Evolutionary conservation across 176 grass and related monocot species (phyloP).

Genomic region (Calamus simplicifolius): DNA sequence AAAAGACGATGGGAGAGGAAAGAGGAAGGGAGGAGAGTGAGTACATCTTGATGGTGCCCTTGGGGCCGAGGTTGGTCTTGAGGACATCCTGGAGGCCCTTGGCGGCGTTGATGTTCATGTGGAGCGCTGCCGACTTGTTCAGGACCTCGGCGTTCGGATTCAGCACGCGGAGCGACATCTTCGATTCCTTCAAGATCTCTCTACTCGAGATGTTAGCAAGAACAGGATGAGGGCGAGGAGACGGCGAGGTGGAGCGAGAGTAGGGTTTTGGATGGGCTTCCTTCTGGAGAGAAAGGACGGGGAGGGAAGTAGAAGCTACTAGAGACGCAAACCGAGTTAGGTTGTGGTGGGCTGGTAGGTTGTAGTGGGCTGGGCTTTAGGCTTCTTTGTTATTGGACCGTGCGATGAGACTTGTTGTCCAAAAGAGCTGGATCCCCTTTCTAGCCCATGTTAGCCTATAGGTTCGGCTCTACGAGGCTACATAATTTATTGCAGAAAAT

Average conservation of each 20-base stretch:
- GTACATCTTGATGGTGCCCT: slow-evolving; percentile 98
- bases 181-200: background rate
- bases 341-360: too few relatives aligned
- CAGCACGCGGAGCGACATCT: slow-evolving; percentile 80
- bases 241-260: background rate
- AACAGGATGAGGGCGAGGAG: background rate
- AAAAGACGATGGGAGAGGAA: background rate
- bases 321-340: too few relatives aligned
- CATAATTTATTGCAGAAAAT: too few relatives aligned
- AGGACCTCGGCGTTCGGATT: slow-evolving; percentile 96
- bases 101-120: slow-evolving; percentile 96
- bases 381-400: too few relatives aligned
- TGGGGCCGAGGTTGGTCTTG: slow-evolving; percentile 93
- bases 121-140: slow-evolving; percentile 92
- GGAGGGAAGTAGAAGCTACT: too few relatives aligned
- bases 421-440: too few relatives aligned
- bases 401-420: too few relatives aligned
- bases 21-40: background rate
- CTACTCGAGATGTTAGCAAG: background rate
- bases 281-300: background rate
- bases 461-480: too few relatives aligned
- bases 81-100: slow-evolving; percentile 94
- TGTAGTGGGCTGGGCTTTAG: too few relatives aligned
- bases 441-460: too few relatives aligned
- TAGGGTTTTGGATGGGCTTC: background rate